Conservation (phyloP, 331 rosid species). For the Pyracantha coccinea region DNA sequence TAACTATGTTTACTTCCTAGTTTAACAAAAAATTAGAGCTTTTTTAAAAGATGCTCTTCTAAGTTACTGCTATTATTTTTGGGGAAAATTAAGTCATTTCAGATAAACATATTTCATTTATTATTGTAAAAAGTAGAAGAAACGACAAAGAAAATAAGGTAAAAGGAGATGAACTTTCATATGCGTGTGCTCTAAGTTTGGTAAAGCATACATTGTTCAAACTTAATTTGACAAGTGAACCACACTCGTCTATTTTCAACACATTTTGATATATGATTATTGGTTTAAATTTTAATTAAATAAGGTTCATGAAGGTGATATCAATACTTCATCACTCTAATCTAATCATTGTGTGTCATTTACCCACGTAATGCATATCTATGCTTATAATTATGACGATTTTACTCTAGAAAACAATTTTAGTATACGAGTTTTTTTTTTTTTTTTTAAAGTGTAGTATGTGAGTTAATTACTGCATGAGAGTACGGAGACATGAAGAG, state of each 20-base stretch:
- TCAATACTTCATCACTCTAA: background rate
- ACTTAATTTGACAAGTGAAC: background rate
- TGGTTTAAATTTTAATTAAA: no score
- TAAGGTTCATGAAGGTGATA: background rate
- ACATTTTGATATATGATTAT: background rate
- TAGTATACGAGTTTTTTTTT: no score
- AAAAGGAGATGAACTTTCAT: background rate
- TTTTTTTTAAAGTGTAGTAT: no score
- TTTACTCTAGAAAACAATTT: no score
- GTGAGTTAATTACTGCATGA: background rate
- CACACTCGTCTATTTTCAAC: background rate
- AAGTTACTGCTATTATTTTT: no score
- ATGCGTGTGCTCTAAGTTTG: no score
- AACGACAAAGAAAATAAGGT: background rate
- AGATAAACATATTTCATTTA: no score
- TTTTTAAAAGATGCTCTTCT: no score
- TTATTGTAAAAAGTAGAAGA: background rate
- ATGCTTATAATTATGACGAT: background rate
- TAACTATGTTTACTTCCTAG: no score
- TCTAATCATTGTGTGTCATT: background rate
- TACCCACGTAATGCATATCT: background rate
- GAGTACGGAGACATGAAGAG: background rate
- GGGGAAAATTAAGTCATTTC: background rate
- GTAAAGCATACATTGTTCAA: no score
- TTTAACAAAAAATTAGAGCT: no score